Base-by-base conservation (phyloP, 2,329 filamentous ascomycete genomes). In the Truncatella angustata region DNA sequence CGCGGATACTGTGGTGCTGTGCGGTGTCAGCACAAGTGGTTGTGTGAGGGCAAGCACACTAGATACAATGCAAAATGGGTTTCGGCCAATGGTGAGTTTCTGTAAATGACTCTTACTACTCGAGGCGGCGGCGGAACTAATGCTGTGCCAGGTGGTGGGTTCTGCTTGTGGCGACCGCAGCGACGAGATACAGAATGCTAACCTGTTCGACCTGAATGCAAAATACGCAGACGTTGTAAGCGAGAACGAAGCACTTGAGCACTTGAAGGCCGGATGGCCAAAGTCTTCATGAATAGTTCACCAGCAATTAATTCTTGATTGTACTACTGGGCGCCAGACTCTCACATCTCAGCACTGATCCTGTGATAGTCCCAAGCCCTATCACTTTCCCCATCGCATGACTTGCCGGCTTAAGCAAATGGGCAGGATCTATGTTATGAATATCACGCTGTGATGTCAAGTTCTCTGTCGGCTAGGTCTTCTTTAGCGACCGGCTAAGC, bases 1-100 rank as follows among this genome's bases (percentile, higher is more conserved):
- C 24, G 62, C 73, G n/a, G 73, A 77, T 54, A 75, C 72, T 5
- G 58, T 75, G 20, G 71, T 77, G 5, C 62, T 78, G 14, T 75
- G 73, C 54, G 74, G 75, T 16, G 74, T 77, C 37, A 75, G 73
- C 60, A 77, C 73, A 12, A 72, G 68, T 53, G 74, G 74, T 1
- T 76, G 74, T 56, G 73, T 77, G 48, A 65, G 75, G 45, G 73
- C 73, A 1, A 72, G 65, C 12, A 70, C 72, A 2, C 56, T 77
- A 47, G 74, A 77, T 53, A 67, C 72, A 3, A 72, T 76, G 68
- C 71, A 72, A 51, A 52, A 68, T 51, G 73, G 73, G 1, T 75
- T 71, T 43, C 64, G 73, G 39, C 71, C 72, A 12, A 76, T 76
- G 71, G 72, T 73, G 51, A 54, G 69, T 58, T 44, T 1, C 10